Evolutionary conservation across 257 asterid genomes (phyloP).

Genomic region (Solanum appendiculatum): DNA sequence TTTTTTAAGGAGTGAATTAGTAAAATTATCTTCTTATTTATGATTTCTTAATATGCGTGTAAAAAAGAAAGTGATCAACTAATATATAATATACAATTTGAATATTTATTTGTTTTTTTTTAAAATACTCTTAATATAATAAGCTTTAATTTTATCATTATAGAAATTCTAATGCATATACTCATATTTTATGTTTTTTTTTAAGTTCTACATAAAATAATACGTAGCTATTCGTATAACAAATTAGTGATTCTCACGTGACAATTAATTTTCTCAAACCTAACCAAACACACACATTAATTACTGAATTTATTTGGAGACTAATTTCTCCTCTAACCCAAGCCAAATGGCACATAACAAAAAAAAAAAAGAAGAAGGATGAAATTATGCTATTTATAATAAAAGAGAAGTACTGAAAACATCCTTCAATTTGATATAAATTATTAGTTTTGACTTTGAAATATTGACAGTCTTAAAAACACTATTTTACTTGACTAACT

Average conservation of each 20-base stretch:
- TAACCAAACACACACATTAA: background rate
- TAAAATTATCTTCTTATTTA: too few species aligned
- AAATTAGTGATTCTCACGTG: background rate
- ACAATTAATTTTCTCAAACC: background rate
- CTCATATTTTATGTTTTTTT: background rate
- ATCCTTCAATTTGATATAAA: too few species aligned
- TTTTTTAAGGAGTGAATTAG: too few species aligned
- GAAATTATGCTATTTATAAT: background rate
- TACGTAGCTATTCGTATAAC: background rate
- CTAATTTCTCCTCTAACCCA: background rate
- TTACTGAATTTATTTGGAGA: background rate
- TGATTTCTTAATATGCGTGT: too few species aligned
- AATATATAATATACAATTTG: background rate
- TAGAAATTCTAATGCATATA: background rate
- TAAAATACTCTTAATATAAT: background rate
- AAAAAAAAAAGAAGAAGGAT: too few species aligned
- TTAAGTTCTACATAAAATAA: background rate
- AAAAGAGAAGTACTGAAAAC: background rate
- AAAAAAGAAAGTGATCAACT: too few species aligned
- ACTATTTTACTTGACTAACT: too few species aligned
- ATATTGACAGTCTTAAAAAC: too few species aligned
- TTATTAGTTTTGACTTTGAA: too few species aligned
- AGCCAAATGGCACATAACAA: background rate
- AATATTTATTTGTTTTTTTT: background rate
- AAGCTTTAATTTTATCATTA: background rate